Evolutionary conservation across 2,329 filamentous ascomycete species (phyloP).

Genomic region (Magnaporthiopsis incrustans): DNA sequence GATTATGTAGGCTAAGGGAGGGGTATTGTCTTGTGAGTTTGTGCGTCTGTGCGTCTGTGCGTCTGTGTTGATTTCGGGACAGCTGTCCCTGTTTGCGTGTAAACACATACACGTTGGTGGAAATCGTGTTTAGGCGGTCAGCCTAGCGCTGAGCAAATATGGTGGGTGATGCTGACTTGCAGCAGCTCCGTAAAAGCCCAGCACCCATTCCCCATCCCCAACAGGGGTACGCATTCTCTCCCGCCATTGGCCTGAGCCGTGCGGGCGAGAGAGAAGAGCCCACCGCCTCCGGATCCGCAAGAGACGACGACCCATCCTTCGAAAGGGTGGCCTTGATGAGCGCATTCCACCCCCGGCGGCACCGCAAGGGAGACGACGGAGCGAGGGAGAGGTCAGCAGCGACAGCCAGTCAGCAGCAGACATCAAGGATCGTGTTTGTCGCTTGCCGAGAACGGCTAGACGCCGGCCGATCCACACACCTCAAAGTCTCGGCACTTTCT

Average conservation of each 20-base stretch:
- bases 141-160: not conserved
- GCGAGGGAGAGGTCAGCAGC: too few relatives aligned
- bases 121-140: not conserved
- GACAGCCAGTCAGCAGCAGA: not conserved
- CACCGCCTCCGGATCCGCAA: not conserved
- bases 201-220: not conserved
- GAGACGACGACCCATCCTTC: not conserved
- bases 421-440: not conserved
- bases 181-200: not conserved
- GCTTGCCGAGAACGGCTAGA: not conserved
- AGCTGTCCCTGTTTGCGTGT: not conserved
- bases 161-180: not conserved
- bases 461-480: not conserved
- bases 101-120: not conserved
- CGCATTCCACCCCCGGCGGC: not conserved
- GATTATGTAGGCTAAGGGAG: not conserved
- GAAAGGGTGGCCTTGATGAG: not conserved
- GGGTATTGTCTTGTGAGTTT: too few relatives aligned
- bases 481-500: not conserved
- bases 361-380: not conserved
- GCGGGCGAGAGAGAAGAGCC: not conserved
- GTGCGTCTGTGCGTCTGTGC: too few relatives aligned
- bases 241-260: not conserved
- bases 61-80: not conserved
- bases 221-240: not conserved